A percentile compares a stretch with the other conserved stretches of the same genome.
phyloP scores from a whole-genome alignment of 108 stramenopile genomes.

The Mediolabrus comicus region DNA sequence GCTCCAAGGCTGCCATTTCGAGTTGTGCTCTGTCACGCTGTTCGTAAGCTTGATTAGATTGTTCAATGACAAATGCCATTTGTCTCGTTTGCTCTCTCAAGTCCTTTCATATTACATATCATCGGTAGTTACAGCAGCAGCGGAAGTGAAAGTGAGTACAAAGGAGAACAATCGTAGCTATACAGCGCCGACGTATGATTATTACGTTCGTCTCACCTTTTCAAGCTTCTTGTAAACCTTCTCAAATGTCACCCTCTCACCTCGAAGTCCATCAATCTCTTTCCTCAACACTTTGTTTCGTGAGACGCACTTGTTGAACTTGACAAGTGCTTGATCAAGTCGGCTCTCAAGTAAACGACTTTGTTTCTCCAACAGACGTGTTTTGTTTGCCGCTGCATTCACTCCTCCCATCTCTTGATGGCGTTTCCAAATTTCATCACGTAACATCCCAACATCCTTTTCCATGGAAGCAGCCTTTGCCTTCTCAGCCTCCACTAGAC shows the following conservation, averaged over 20 bases:
- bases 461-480: slow-evolving; percentile 53
- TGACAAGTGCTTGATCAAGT: slow-evolving; percentile 86
- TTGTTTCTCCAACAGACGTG: slow-evolving; percentile 76
- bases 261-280: slow-evolving; percentile 79
- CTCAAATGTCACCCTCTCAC: slow-evolving; percentile 85
- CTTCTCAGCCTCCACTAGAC: slow-evolving; percentile 52
- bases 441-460: slow-evolving; percentile 55
- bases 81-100: slow-evolving; percentile 75
- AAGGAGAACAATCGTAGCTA: neutral
- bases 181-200: neutral
- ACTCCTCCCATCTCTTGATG: slow-evolving; percentile 83
- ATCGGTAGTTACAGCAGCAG: neutral
- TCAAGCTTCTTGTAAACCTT: slow-evolving; percentile 81
- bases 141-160: no score
- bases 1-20: slow-evolving; percentile 83
- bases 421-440: slow-evolving; percentile 68
- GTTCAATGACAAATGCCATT: slow-evolving; percentile 87
- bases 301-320: slow-evolving; percentile 83
- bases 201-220: slow-evolving; percentile 30
- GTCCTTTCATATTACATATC: slow-evolving; percentile 37
- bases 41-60: slow-evolving; percentile 82
- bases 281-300: slow-evolving; percentile 77
- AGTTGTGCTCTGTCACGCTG: slow-evolving; percentile 84
- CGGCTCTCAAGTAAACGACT: slow-evolving; percentile 77
- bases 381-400: slow-evolving; percentile 65